Base-by-base conservation (phyloP, 2,329 filamentous ascomycete genomes). In the Penicillium hesseltinei region DNA sequence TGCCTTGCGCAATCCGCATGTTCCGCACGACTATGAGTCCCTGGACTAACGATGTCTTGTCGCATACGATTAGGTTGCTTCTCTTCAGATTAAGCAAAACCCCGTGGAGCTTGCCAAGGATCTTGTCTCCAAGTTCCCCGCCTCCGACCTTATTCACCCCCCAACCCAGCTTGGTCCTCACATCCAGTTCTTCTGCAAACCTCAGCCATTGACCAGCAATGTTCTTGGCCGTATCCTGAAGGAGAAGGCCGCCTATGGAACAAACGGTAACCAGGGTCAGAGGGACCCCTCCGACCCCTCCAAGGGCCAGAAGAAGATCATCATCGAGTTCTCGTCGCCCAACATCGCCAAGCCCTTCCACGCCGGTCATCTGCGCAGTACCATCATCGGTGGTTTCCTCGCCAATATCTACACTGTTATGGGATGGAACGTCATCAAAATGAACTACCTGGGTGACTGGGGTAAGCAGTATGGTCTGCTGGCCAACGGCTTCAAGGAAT, bases 361-460 rank as follows among this genome's bases (percentile, higher is more conserved):
- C 66, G 84, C 84, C 9, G 85, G 84, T 49, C 85, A 88, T 72
- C 72, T 88, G 70, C 79, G 85, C 66, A 86, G 83, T 73, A 88
- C 85, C 46, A 87, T 88, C 68, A 87, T 88, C 56, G 85, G 85
- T 62, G 85, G 84, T 56, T 88, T 87, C 73, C 73, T 88, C 29
- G 78, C 83, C 15, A 87, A 88, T 66, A 73, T 88, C 11, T 84
- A 85, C 71, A 80, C 82, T 55, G 77, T 80, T 40, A 81, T 83
- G 62, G 85, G 85, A 52, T 87, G 84, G 83, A 81, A 87, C 15
- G 84, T 87, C 2, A 73, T 82, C 49, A 80, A 82, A 58, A 83
- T 88, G 81, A 88, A 88, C 75, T 88, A 88, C 71, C 79, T 88
- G 5, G 85, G 85, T 60, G 85, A 88, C 68, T 88, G 85, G 85